Evolutionary conservation across 306 rosid genomes (phyloP), one percentile per base, ranked within the genome.

Genomic region (Cercis canadensis): DNA sequence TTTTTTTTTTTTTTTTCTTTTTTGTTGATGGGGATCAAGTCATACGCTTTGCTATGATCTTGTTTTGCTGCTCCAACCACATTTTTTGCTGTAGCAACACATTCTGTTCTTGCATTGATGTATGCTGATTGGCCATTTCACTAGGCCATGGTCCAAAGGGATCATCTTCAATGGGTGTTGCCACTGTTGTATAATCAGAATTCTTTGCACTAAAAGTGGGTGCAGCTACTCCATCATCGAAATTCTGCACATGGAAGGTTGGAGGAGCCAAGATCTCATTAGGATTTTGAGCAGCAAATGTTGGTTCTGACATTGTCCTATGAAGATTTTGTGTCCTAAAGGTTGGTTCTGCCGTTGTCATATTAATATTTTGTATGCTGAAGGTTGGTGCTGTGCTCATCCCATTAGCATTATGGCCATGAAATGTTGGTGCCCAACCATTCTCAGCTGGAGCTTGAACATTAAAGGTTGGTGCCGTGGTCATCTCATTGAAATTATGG

Each of bases 1-100:
- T 8, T n/a, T 24, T 37, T 6, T 5, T 7, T 49, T 4, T 8
- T 0, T 41, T 11, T 16, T 43, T 57, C 13, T 34, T 46, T 11
- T 24, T 24, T 24, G 29, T 24, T n/a, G n/a, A n/a, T 39, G 10
- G 10, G 51, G 52, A 55, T 86, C 75, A 85, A 44, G 40, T 46
- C 75, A 72, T 18, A 69, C 73, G 70, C 72, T 86, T 90, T 4
- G 87, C 84, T 32, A 94, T 94, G 51, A 94, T 90, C 89, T 76
- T 94, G 62, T 75, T 85, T 67, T 94, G 97, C 6, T 84, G 84
- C 82, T 90, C 97, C 72, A 77, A 79, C 97, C 97, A 90, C 11
- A 74, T 11, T 55, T 73, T 84, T 71, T 87, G 94, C 34, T 87
- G 86, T 24, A 46, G 57, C 74, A 75, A 29, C 47, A 87, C 21